Percentiles rank a stretch among this genome's conserved stretches.
phyloP scores from a whole-genome alignment of 176 grass and related monocot species.

The Rhynchospora pubera region DNA sequence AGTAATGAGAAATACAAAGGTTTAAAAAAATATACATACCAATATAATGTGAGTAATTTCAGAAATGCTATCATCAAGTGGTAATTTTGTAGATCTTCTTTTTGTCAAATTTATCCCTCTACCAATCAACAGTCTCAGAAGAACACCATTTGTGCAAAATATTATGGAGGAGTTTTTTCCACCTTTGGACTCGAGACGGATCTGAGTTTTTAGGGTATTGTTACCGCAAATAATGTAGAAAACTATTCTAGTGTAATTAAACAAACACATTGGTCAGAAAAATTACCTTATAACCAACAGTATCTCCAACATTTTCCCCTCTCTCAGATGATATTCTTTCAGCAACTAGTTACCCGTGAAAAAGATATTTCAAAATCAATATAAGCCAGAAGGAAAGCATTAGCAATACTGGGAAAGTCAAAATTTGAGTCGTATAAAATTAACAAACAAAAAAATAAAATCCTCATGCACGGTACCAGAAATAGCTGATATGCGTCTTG shows the following conservation, averaged over 20 bases:
- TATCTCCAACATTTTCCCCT: conserved; percentile 80
- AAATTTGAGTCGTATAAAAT: not conserved
- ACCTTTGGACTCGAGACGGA: conserved; percentile 87
- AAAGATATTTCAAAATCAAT: not conserved
- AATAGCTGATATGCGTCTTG: conserved; percentile 88
- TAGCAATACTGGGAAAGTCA: not conserved
- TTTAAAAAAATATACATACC: conserved; percentile 40
- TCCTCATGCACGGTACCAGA: conserved; percentile 46
- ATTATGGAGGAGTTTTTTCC: conserved; percentile 87
- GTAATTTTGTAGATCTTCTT: conserved; percentile 11
- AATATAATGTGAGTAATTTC: conserved; percentile 91
- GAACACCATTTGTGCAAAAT: conserved; percentile 96
- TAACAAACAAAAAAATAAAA: conserved; percentile 12
- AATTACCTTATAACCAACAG: conserved; percentile 92
- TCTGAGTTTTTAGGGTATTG: conserved; percentile 38
- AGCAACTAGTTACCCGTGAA: conserved; percentile 45
- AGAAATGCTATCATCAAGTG: conserved; percentile 46
- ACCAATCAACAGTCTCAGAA: conserved; percentile 78
- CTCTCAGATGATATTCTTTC: conserved; percentile 94
- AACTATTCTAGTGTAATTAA: conserved; percentile 6
- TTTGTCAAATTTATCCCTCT: conserved; percentile 50
- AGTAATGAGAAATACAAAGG: conserved; percentile 7
- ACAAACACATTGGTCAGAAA: conserved; percentile 7
- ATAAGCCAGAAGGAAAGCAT: not conserved
- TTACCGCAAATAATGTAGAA: not conserved